A percentile compares a stretch with the other conserved stretches of the same genome.
phyloP scores from a whole-genome alignment of 495 filamentous ascomycete genomes.

The Aspergillus nidulans region DNA sequence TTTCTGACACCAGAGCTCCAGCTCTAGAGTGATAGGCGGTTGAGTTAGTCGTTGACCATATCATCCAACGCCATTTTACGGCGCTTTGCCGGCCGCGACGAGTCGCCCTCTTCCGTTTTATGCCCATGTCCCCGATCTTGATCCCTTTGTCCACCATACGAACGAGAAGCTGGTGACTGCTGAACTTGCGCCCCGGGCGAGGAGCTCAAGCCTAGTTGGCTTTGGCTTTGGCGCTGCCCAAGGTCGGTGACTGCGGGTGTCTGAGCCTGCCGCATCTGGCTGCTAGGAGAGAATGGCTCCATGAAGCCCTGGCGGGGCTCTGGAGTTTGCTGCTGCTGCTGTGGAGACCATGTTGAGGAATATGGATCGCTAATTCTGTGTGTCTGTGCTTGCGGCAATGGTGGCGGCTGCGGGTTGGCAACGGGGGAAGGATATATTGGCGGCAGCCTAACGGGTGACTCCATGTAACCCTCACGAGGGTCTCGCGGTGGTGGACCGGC shows the following conservation, averaged over 20 bases:
- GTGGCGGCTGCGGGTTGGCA: constrained; percentile 26
- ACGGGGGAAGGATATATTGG: constrained; percentile 35
- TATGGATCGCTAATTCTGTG: neutral
- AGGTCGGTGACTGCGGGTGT: constrained; percentile 15
- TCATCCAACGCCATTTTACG: constrained; percentile 56
- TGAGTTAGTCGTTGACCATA: constrained; percentile 40
- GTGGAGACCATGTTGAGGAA: neutral
- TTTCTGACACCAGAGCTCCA: neutral
- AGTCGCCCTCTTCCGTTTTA: constrained; percentile 25
- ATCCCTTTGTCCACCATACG: constrained; percentile 15
- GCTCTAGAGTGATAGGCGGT: neutral
- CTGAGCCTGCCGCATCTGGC: constrained; percentile 16
- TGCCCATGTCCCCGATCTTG: neutral
- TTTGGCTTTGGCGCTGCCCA: constrained; percentile 13
- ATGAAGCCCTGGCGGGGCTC: constrained; percentile 15
- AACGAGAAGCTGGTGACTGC: constrained; percentile 15
- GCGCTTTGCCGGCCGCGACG: constrained; percentile 63
- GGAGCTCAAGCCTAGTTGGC: constrained; percentile 23
- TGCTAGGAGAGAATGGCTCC: constrained; percentile 30
- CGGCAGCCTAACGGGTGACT: constrained; percentile 40
- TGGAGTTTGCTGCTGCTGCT: constrained; percentile 1
- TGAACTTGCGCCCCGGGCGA: constrained; percentile 17
- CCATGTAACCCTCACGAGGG: constrained; percentile 30
- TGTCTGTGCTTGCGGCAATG: neutral
- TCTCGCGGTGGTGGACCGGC: constrained; percentile 21